Evolutionary conservation across 768 basidiomycete genomes (phyloP), one percentile per base, ranked within the genome.

Genomic region (Serpula lacrymans): DNA sequence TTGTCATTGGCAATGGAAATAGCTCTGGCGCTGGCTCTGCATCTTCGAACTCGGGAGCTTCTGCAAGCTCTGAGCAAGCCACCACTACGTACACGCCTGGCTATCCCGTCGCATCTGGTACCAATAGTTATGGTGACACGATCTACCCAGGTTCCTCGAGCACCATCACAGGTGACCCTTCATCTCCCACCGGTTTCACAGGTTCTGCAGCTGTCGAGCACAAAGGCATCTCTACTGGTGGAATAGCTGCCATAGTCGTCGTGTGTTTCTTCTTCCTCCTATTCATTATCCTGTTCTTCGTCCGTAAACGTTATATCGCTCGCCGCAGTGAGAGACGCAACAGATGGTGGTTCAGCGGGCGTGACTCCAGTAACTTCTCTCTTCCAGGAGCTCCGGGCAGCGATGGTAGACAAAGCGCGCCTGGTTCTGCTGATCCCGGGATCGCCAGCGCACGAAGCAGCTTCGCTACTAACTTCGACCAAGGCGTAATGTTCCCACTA

Each of bases 401-500:
- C 31, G 48, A 21, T 21, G 45, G 36, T 20, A 42, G 52, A 23
- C 41, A 28, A 13, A 37, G 39, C 29, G 45, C 45, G 32, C 53
- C 47, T 22, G 49, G 25, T 21, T 47, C 51, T 26, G 39, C 45
- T 2, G 41, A 46, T 12, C 28, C 39, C 11, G 62, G 62, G 39
- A 54, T 57, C 16, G 47, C 42, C 31, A 69, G 62, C 34, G 57
- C 64, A 3, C 69, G 79, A 35, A 83, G 81, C 58, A 83, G 80
- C 60, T 84, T 83, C 37, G 82, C 71, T 13, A 82, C 82, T 13
- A 75, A 71, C n/a, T 68, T 72, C 50, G 77, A 80, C 39, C 71
- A 71, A 16, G 65, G 65, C 9, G 47, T 54, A 38, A 41, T 50
- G 30, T 51, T 52, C 41, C 39, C 43, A 39, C n/a, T 53, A 45